Evolutionary conservation across 179 eudicot genomes (phyloP).

Genomic region (Amaranthus tricolor): DNA sequence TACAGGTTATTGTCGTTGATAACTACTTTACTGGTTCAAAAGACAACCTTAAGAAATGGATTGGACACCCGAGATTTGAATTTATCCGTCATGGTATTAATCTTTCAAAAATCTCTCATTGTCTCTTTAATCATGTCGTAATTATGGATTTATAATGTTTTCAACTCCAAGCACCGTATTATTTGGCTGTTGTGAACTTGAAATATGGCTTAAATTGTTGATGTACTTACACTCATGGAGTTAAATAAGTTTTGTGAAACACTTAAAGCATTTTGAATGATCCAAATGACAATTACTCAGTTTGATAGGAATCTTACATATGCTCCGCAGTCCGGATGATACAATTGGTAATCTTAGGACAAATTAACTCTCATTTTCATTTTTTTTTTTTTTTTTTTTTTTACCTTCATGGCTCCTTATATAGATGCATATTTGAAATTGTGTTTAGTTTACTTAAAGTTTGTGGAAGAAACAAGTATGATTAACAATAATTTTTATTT

Average conservation of each 20-base stretch:
- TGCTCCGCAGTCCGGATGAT: too few species aligned
- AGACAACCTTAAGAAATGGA: slow-evolving; percentile 85
- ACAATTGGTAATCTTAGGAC: not conserved
- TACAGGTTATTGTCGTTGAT: slow-evolving; percentile 79
- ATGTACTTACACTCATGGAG: not conserved
- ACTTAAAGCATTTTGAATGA: too few species aligned
- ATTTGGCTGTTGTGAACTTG: not conserved
- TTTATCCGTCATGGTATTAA: slow-evolving; percentile 84
- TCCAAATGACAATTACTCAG: too few species aligned
- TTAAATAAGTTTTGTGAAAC: not conserved
- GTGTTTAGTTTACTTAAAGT: too few species aligned
- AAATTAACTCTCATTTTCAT: too few species aligned
- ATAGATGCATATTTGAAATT: too few species aligned
- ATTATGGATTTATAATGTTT: not conserved
- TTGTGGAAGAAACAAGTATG: too few species aligned
- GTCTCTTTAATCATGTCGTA: not conserved
- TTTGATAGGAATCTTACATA: not conserved
- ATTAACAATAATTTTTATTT: too few species aligned
- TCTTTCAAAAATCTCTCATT: slow-evolving; percentile 5
- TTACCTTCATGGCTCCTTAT: too few species aligned
- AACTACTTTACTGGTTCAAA: slow-evolving; percentile 89
- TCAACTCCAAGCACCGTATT: not conserved
- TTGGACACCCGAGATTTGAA: slow-evolving; percentile 94
- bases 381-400: too few species aligned
- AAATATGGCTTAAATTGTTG: not conserved